These are phyloP conservation scores for Notholithocarpus densiflorus DNA, from an alignment of 306 rosid genomes.

Conservation along the genomic window DNA sequence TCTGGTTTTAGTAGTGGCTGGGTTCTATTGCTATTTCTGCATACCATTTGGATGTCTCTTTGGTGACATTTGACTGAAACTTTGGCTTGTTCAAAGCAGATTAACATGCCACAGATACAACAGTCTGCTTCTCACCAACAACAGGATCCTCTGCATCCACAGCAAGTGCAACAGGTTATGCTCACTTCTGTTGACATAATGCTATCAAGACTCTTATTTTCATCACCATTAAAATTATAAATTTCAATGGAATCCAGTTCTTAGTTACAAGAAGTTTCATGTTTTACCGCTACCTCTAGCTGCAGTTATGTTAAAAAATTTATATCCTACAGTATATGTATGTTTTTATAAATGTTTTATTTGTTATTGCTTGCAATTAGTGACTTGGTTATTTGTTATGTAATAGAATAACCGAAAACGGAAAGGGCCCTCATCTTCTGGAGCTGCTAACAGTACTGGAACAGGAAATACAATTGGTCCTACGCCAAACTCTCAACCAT, in stretches of 20 bases:
- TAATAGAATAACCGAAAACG: conserved; percentile 73
- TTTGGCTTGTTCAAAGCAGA: conserved; percentile 42
- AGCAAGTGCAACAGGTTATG: conserved; percentile 71
- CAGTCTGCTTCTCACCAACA: conserved; percentile 84
- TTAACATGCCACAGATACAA: conserved; percentile 74
- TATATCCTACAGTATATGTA: neutral
- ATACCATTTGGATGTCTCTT: neutral
- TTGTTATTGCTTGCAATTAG: conserved; percentile 9
- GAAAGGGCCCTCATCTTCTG: conserved; percentile 93
- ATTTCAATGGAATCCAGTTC: neutral
- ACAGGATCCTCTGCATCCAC: conserved; percentile 82
- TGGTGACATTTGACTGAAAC: neutral
- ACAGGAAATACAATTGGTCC: conserved; percentile 92
- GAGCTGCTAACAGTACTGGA: conserved; percentile 95
- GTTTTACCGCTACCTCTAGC: neutral
- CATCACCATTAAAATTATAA: neutral
- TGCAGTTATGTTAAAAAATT: conserved; percentile 7
- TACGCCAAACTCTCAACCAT: conserved; percentile 86
- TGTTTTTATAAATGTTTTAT: neutral
- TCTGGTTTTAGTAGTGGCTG: no score
- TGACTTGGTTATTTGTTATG: conserved; percentile 30
- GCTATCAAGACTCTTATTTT: neutral
- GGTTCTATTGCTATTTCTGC: no score
- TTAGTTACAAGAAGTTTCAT: neutral
- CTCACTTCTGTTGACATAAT: conserved; percentile 15